Conservation (phyloP, 768 basidiomycete genomes). For the Hypholoma sublateritium region DNA sequence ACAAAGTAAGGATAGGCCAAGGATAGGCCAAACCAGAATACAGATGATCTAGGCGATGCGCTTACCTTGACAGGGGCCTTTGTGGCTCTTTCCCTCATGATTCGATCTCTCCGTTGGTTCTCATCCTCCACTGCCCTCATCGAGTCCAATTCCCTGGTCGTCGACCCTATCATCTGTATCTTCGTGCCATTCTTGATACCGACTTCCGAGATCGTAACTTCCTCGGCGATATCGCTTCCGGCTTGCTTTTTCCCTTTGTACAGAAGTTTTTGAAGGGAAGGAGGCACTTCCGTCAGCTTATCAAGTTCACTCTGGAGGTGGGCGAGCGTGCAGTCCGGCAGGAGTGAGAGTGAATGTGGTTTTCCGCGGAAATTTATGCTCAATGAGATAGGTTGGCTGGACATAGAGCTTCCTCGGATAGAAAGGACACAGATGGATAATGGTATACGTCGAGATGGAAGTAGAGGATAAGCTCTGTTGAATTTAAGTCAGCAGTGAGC, state of each 20-base stretch:
- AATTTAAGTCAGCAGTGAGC: not conserved
- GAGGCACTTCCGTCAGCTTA: slow-evolving; percentile 66
- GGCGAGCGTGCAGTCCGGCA: slow-evolving; percentile 50
- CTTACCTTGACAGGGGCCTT: slow-evolving; percentile 60
- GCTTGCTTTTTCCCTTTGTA: slow-evolving; percentile 63
- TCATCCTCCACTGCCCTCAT: slow-evolving; percentile 59
- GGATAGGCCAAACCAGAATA: not conserved
- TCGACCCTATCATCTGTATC: slow-evolving; percentile 72
- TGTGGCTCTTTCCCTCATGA: slow-evolving; percentile 57
- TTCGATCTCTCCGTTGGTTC: slow-evolving; percentile 52
- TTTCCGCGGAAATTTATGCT: slow-evolving; percentile 50
- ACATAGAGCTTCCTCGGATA: not conserved
- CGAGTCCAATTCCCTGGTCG: slow-evolving; percentile 52
- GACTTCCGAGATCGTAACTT: slow-evolving; percentile 31
- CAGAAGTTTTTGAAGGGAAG: slow-evolving; percentile 67
- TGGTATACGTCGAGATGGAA: not conserved
- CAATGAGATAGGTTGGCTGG: slow-evolving; percentile 16
- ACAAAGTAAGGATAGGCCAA: not conserved
- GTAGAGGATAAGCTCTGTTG: not conserved
- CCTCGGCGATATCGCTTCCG: slow-evolving; percentile 19
- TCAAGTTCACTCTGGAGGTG: slow-evolving; percentile 52
- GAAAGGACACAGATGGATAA: not conserved
- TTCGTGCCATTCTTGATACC: slow-evolving; percentile 69
- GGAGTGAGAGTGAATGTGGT: slow-evolving; percentile 45
- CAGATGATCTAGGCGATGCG: not conserved